Percentiles rank a stretch among this genome's conserved stretches.
phyloP scores from a whole-genome alignment of 164 flowering plant species.

The grape (Vitis vinifera) region ASM3070453v1 NC_081817.1:27263501-27264000 shows the following conservation, averaged over 20 bases:
- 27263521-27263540: constrained; percentile 68
- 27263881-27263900: not conserved
- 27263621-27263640: constrained; percentile 10
- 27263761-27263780: not conserved
- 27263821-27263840: not conserved
- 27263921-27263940: not conserved
- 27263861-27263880: not conserved
- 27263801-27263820: not conserved
- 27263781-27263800: not conserved
- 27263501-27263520: constrained; percentile 65
- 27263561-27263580: constrained; percentile 43
- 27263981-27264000: constrained; percentile 73
- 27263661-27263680: not conserved
- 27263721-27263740: not conserved
- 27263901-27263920: not conserved
- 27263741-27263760: not conserved
- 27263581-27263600: constrained; percentile 52
- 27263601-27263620: constrained; percentile 79
- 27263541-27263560: constrained; percentile 68
- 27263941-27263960: constrained; percentile 62
- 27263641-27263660: not conserved
- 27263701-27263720: not conserved
- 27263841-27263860: not conserved
- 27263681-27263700: not conserved
- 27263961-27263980: constrained; percentile 87